phyloP scores from a whole-genome alignment of 192 early-diverging fungal species.

The Rhizophagus clarus region DNA sequence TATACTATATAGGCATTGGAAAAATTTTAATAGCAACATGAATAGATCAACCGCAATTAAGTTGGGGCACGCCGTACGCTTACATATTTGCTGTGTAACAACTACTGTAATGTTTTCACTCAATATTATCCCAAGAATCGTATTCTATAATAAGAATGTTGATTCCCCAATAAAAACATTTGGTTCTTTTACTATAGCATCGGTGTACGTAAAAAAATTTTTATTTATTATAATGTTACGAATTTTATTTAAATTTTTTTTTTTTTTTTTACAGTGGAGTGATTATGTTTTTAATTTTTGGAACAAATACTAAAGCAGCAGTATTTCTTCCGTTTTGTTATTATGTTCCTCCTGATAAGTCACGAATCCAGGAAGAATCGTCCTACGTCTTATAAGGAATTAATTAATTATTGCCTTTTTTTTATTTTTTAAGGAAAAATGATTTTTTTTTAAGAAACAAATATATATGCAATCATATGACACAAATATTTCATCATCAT shows the following conservation, averaged over 20 bases:
- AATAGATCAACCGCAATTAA: conserved; percentile 4
- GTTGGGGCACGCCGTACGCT: neutral
- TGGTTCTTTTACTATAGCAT: neutral
- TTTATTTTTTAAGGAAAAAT: no score
- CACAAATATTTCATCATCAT: no score
- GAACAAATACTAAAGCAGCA: neutral
- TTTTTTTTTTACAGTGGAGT: neutral
- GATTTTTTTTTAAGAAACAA: no score
- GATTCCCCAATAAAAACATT: neutral
- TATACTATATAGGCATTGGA: neutral
- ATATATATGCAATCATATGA: no score
- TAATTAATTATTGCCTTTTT: no score
- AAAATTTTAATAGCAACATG: neutral
- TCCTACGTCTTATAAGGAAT: no score
- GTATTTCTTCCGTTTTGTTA: conserved; percentile 13
- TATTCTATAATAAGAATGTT: no score
- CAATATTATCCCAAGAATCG: neutral
- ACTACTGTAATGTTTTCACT: neutral
- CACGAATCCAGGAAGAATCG: neutral
- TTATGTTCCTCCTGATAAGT: neutral
- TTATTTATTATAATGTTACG: neutral
- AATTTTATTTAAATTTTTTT: neutral
- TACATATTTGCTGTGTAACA: neutral
- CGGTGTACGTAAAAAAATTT: neutral
- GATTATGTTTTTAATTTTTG: neutral